Evolutionary conservation across 148 eudicot genomes (phyloP), one percentile per base, ranked within the genome.

Genomic region (Camellia granthamiana): DNA sequence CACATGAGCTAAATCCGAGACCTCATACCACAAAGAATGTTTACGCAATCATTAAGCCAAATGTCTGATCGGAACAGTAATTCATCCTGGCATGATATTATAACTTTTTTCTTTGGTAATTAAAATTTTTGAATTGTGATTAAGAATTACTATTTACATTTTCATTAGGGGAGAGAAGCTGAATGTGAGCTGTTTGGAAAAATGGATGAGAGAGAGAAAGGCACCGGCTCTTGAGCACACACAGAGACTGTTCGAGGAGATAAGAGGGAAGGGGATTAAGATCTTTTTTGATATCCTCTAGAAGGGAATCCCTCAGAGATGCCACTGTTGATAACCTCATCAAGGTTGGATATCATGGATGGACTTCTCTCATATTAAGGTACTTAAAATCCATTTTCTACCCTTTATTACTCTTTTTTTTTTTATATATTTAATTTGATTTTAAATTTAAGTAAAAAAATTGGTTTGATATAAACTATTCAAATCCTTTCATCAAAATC

Each of bases 311-410:
- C 66, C 84, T 89, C n/a, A 78, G 90, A 84, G 84, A 78, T 49
- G 85, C 90, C 38, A 89, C 91, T 6, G 80, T 87, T 63, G 86
- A 89, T 75, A 89, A 89, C 81, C 86, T 89, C 65, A 79, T 89
- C 59, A 67, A 87, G 77, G 90, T 81, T 76, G 91, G 90, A 6
- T 87, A 80, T 72, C 87, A 84, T 85, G 91, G 90, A 11, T 89
- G 91, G 91, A 56, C 79, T 51, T 56, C 70, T 66, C 90, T 87
- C 78, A 76, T 89, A 3, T 72, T 89, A 56, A 89, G 91, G 91
- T 89, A 80, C 44, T 5, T 19, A 1, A 59, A 54, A 54, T 54
- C 12, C 56, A 54, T 54, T 54, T 30, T 30, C 38, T 30, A 30
- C 38, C 56, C 7, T 54, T 4, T 60, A 21, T 60, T 7, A 60